A percentile compares a stretch with the other conserved stretches of the same genome.
phyloP scores from a whole-genome alignment of 306 rosid genomes.

The Quercus alba region DNA sequence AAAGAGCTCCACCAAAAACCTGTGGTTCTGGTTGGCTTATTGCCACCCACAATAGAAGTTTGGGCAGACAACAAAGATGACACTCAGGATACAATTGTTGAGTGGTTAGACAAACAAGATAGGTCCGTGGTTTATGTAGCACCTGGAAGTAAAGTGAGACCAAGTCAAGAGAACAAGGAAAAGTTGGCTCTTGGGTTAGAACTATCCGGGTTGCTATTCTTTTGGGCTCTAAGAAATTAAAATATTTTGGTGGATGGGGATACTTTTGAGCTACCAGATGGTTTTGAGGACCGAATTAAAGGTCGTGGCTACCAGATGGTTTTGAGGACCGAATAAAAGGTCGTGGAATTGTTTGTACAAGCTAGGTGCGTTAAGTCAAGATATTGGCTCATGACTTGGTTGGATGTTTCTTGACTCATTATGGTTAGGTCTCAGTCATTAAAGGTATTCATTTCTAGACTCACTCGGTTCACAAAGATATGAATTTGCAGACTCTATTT shows the following conservation, averaged over 20 bases:
- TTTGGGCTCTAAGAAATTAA: conserved; percentile 49
- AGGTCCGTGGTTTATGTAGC: conserved; percentile 53
- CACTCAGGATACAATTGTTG: background rate
- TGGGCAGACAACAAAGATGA: conserved; percentile 12
- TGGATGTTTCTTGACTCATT: conserved; percentile 51
- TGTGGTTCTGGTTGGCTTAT: conserved; percentile 11
- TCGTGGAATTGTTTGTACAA: conserved; percentile 41
- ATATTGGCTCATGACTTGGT: conserved; percentile 46
- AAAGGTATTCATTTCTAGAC: conserved; percentile 6
- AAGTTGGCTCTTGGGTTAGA: conserved; percentile 54
- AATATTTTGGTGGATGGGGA: conserved; percentile 6
- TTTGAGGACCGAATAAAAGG: conserved; percentile 40
- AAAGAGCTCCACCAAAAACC: background rate
- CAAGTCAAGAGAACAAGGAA: conserved; percentile 3
- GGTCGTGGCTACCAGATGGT: conserved; percentile 48
- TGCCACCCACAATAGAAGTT: conserved; percentile 16
- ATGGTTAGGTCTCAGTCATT: conserved; percentile 48
- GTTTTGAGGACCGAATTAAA: conserved; percentile 40
- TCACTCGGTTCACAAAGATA: no score
- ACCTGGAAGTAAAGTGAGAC: conserved; percentile 36
- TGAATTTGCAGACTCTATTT: no score
- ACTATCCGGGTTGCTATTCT: conserved; percentile 44
- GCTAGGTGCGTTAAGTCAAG: conserved; percentile 52
- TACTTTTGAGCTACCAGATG: conserved; percentile 32
- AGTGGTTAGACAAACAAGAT: conserved; percentile 18